Percentiles rank a stretch among this genome's conserved stretches.
phyloP scores from a whole-genome alignment of 441 rosid species.

The Eutrema salsugineum region DNA sequence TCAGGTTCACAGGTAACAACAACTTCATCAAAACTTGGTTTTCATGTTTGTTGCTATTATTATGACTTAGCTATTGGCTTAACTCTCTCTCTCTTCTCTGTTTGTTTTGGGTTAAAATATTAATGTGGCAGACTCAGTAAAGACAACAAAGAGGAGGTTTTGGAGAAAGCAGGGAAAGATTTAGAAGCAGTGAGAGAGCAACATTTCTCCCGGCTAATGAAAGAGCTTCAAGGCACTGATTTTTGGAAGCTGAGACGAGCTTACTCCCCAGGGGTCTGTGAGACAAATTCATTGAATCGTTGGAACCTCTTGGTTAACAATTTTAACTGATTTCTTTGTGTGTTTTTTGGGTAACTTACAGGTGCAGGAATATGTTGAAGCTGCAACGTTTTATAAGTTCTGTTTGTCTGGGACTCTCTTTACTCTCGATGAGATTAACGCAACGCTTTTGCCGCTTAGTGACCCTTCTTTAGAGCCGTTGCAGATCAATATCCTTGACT shows the following conservation, averaged over 20 bases:
- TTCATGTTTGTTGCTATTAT: not conserved
- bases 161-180: conserved; percentile 85
- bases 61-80: not conserved
- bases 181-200: conserved; percentile 59
- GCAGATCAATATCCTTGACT: conserved; percentile 85
- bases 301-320: not conserved
- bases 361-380: conserved; percentile 96
- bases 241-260: conserved; percentile 94
- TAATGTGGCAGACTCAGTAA: conserved; percentile 55
- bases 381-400: conserved; percentile 83
- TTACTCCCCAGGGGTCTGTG: conserved; percentile 80
- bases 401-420: conserved; percentile 68
- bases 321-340: not conserved
- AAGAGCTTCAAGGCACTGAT: conserved; percentile 84
- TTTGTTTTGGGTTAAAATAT: not conserved
- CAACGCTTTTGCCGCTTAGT: conserved; percentile 52
- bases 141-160: conserved; percentile 66
- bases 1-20: conserved; percentile 84
- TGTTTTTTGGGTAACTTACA: conserved; percentile 31
- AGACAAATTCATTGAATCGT: conserved; percentile 4
- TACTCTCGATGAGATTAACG: conserved; percentile 77
- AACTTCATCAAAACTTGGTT: not conserved
- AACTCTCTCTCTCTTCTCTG: not conserved
- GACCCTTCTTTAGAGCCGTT: conserved; percentile 70
- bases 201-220: conserved; percentile 59